Percentiles rank a stretch among this genome's conserved stretches.
phyloP scores from a whole-genome alignment of 2,329 filamentous ascomycete species.

The Aspergillus brunneoviolaceus region DNA sequence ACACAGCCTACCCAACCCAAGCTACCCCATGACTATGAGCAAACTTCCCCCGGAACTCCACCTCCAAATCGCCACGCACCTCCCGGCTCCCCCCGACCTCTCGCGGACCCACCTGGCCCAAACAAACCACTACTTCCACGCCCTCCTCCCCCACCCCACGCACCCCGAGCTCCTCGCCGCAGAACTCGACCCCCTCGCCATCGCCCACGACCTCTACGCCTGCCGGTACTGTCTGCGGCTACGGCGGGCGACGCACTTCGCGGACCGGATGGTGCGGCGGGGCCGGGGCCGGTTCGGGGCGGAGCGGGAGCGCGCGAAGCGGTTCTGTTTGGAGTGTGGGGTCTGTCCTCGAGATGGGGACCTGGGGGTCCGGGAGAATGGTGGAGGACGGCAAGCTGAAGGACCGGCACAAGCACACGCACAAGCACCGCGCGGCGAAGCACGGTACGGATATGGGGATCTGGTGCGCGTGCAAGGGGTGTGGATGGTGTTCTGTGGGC shows the following conservation, averaged over 20 bases:
- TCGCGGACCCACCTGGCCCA: slow-evolving; percentile 22
- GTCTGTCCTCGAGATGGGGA: no score
- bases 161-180: slow-evolving; percentile 26
- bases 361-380: neutral
- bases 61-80: slow-evolving; percentile 23
- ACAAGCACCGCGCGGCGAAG: slow-evolving; percentile 14
- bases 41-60: slow-evolving; percentile 34
- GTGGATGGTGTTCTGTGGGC: slow-evolving; percentile 25
- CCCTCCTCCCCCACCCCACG: slow-evolving; percentile 20
- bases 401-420: neutral
- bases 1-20: no score
- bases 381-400: no score
- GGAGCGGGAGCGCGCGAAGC: slow-evolving; percentile 22
- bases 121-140: slow-evolving; percentile 28
- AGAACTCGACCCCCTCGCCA: slow-evolving; percentile 24
- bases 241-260: slow-evolving; percentile 22
- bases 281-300: slow-evolving; percentile 19
- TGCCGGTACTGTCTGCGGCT: slow-evolving; percentile 32
- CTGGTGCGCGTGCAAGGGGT: slow-evolving; percentile 20
- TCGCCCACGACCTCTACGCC: slow-evolving; percentile 21
- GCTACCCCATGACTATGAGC: no score
- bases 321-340: slow-evolving; percentile 32
- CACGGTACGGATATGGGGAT: slow-evolving; percentile 29
- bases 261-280: slow-evolving; percentile 27
- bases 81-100: slow-evolving; percentile 26